Evolutionary conservation across 352 stramenopile genomes (phyloP).

Genomic region (Blastocystis hominis): DNA sequence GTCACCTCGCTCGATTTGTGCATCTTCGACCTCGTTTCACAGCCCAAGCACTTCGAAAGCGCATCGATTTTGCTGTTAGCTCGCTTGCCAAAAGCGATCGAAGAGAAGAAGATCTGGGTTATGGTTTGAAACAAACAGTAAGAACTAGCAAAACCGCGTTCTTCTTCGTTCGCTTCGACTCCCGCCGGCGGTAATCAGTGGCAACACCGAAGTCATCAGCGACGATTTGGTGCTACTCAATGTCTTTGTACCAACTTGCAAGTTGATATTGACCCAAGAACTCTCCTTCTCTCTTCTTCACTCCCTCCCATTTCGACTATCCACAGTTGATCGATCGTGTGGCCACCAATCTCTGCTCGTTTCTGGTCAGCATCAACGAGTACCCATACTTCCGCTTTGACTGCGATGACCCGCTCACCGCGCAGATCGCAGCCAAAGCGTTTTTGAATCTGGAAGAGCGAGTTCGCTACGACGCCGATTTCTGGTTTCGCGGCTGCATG

Average conservation of each 20-base stretch:
- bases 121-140: not conserved
- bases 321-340: not conserved
- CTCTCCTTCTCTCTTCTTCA: conserved; percentile 13
- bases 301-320: not conserved
- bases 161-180: not conserved
- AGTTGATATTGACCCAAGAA: not conserved
- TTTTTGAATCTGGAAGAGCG: conserved; percentile 11
- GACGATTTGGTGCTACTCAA: conserved; percentile 33
- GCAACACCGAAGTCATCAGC: conserved; percentile 18
- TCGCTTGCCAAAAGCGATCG: not conserved
- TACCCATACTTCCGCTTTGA: conserved; percentile 53
- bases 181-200: not conserved
- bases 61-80: conserved; percentile 37
- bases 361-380: conserved; percentile 43
- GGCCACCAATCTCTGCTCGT: not conserved
- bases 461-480: conserved; percentile 29
- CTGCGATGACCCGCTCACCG: conserved; percentile 2
- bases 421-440: conserved; percentile 24
- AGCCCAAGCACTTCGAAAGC: not conserved
- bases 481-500: conserved; percentile 35
- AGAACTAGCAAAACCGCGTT: not conserved
- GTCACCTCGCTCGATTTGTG: conserved; percentile 45
- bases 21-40: conserved; percentile 40
- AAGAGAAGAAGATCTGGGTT: conserved; percentile 21
- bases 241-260: not conserved